Conservation (phyloP, 495 filamentous ascomycete genomes). For the Aspergillus cristatus region DNA sequence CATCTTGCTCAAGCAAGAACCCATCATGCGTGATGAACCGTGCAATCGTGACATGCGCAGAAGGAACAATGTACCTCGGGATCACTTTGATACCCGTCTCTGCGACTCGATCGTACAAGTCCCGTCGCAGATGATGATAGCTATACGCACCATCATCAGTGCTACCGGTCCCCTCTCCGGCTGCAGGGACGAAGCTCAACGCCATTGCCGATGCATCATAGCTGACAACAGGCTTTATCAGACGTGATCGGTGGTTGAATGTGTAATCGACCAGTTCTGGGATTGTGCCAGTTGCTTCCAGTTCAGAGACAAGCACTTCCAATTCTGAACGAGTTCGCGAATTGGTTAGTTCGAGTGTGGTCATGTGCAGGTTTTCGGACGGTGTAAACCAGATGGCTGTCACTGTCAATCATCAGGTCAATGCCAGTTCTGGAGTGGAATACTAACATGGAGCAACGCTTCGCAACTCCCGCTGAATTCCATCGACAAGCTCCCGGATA, state of each 20-base stretch:
- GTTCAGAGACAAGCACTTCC: constrained; percentile 41
- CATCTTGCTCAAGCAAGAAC: constrained; percentile 23
- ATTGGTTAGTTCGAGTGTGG: constrained; percentile 71
- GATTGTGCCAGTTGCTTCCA: constrained; percentile 38
- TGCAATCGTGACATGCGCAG: constrained; percentile 79
- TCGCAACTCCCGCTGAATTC: constrained; percentile 58
- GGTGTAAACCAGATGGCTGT: constrained; percentile 83
- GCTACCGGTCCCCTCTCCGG: constrained; percentile 35
- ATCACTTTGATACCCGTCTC: constrained; percentile 50
- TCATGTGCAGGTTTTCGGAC: constrained; percentile 67
- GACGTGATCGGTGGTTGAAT: constrained; percentile 51
- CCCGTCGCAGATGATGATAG: constrained; percentile 83
- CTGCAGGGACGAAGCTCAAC: constrained; percentile 73
- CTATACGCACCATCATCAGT: constrained; percentile 52
- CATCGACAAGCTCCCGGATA: constrained; percentile 52
- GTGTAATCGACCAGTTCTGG: constrained; percentile 54
- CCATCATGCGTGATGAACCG: constrained; percentile 58
- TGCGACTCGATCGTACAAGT: constrained; percentile 55
- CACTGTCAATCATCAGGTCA: no score
- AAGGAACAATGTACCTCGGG: constrained; percentile 76
- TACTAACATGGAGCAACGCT: constrained; percentile 56
- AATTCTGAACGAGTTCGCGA: constrained; percentile 56
- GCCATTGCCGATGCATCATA: constrained; percentile 81
- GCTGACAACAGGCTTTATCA: constrained; percentile 74
- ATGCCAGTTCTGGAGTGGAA: no score